These are phyloP conservation scores for Fraxinus americana DNA, from an alignment of 257 asterid genomes.

Conservation along the genomic window DNA sequence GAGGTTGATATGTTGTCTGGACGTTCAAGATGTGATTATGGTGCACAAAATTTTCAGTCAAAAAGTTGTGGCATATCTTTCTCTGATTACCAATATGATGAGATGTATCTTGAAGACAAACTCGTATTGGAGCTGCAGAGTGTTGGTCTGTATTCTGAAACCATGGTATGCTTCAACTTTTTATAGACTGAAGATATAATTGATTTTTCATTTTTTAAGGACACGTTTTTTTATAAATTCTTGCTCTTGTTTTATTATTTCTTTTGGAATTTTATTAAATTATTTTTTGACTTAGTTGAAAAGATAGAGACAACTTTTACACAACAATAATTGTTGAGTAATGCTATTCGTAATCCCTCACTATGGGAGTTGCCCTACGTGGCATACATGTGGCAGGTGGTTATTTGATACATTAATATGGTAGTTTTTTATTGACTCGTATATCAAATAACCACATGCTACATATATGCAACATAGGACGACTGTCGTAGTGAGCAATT, in stretches of 20 bases:
- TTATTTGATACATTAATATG: no score
- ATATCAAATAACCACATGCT: no score
- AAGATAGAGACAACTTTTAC: constrained; percentile 11
- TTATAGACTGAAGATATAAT: constrained; percentile 12
- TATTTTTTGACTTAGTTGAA: constrained; percentile 17
- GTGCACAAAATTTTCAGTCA: constrained; percentile 41
- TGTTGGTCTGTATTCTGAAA: constrained; percentile 68
- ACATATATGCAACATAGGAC: no score
- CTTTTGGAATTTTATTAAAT: constrained; percentile 23
- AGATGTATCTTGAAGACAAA: constrained; percentile 69
- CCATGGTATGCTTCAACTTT: constrained; percentile 66
- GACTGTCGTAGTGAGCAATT: no score
- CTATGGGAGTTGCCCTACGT: no score
- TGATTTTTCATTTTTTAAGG: constrained; percentile 13
- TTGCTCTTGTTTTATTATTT: not conserved
- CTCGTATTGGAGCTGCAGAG: constrained; percentile 79
- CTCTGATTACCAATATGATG: constrained; percentile 64
- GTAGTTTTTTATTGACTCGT: no score
- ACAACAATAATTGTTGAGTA: not conserved
- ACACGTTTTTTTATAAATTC: constrained; percentile 16
- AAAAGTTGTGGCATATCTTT: constrained; percentile 42
- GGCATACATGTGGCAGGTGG: no score
- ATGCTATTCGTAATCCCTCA: no score
- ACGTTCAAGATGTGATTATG: constrained; percentile 54
- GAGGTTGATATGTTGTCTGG: constrained; percentile 68